Percentiles rank a stretch among this genome's conserved stretches.
Conservation (phyloP, 1,284 basidiomycete species). For the Cryptococcus amylolentus region DNA sequence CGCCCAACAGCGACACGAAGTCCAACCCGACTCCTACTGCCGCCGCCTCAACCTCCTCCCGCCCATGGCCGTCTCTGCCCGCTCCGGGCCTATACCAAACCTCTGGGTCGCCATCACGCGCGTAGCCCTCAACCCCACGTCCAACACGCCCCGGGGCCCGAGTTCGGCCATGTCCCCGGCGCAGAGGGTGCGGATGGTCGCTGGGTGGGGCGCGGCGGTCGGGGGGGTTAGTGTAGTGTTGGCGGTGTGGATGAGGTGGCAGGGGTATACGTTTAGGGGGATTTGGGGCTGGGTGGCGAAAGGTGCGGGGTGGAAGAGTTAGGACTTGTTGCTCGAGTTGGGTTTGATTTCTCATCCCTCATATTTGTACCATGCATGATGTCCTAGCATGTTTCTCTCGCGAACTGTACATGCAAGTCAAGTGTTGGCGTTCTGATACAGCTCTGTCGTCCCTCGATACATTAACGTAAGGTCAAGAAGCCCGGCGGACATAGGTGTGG, state of each 20-base stretch:
- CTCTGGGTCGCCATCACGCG: slow-evolving; percentile 47
- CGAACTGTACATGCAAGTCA: no score
- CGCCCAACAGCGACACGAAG: slow-evolving; percentile 93
- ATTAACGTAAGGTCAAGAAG: no score
- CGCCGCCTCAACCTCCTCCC: slow-evolving; percentile 77
- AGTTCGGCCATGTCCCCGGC: slow-evolving; percentile 34
- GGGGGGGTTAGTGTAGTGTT: slow-evolving; percentile 27
- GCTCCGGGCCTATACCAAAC: slow-evolving; percentile 55
- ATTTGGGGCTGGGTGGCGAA: slow-evolving; percentile 40
- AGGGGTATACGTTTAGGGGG: slow-evolving; percentile 42
- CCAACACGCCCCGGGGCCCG: slow-evolving; percentile 42
- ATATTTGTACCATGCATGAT: neutral
- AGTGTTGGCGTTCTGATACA: no score
- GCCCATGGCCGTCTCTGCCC: slow-evolving; percentile 85
- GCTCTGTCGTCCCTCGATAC: no score
- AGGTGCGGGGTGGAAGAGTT: neutral
- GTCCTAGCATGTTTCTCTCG: no score
- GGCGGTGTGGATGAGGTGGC: slow-evolving; percentile 44
- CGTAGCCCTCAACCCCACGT: slow-evolving; percentile 44
- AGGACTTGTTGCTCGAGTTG: neutral
- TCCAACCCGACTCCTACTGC: slow-evolving; percentile 96
- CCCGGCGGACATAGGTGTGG: neutral
- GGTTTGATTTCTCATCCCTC: neutral
- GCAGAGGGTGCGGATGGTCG: slow-evolving; percentile 32
- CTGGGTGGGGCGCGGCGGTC: slow-evolving; percentile 26